Evolutionary conservation across 371 early-diverging fungal genomes (phyloP).

Genomic region (Actinomortierella ambigua): DNA sequence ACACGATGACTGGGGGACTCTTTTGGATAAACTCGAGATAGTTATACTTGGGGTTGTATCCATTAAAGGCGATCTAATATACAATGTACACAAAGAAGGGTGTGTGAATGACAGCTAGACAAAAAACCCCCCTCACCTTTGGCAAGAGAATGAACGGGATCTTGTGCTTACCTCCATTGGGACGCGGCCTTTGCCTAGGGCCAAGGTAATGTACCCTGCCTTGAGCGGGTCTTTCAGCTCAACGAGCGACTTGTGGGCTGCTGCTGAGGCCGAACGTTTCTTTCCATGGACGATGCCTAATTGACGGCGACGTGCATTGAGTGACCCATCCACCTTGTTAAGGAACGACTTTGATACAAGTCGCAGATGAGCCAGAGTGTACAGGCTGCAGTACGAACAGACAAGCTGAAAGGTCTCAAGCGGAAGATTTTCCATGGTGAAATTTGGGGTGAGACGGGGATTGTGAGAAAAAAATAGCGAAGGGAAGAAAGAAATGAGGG

Average conservation of each 20-base stretch:
- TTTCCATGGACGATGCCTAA: no score
- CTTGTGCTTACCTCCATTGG: no score
- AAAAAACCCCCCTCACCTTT: no score
- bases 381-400: conserved; percentile 29
- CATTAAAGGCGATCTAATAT: conserved; percentile 22
- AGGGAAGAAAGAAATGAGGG: background rate
- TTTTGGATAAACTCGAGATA: conserved; percentile 38
- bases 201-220: conserved; percentile 6
- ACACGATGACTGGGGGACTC: background rate
- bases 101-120: conserved; percentile 16
- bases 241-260: no score
- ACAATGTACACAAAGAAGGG: conserved; percentile 7
- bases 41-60: conserved; percentile 24
- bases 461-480: background rate
- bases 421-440: conserved; percentile 20
- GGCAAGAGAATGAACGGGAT: no score
- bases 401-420: conserved; percentile 34
- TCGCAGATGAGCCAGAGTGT: conserved; percentile 20
- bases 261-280: no score
- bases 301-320: conserved; percentile 20
- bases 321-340: conserved; percentile 34
- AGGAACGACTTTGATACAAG: conserved; percentile 25
- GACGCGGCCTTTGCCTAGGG: background rate
- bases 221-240: background rate
- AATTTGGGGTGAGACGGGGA: background rate